Evolutionary conservation across 2,329 filamentous ascomycete genomes (phyloP).

Genomic region (Ophiostoma perfectum): DNA sequence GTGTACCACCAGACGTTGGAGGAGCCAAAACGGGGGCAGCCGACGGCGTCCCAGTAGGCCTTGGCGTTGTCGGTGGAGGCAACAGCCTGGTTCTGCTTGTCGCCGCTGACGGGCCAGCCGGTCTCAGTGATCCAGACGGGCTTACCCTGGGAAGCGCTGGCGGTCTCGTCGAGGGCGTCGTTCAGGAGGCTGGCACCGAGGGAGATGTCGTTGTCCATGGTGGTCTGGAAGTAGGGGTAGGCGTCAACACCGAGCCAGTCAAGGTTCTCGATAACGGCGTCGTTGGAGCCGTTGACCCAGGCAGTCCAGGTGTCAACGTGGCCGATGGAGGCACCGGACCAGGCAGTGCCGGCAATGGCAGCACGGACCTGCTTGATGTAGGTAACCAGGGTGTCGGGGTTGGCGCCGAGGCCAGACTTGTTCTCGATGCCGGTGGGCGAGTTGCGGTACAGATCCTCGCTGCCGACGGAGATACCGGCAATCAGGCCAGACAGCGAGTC

Average conservation of each 20-base stretch:
- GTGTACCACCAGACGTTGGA: conserved; percentile 72
- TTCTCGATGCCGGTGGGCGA: conserved; percentile 63
- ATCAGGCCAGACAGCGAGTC: conserved; percentile 59
- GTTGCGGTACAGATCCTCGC: conserved; percentile 78
- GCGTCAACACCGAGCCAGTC: conserved; percentile 83
- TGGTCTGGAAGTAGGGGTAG: conserved; percentile 78
- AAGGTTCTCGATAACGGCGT: conserved; percentile 58
- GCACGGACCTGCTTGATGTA: conserved; percentile 67
- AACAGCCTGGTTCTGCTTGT: conserved; percentile 55
- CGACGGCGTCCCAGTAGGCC: conserved; percentile 74
- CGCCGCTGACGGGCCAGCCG: conserved; percentile 74
- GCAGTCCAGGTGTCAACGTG: conserved; percentile 89
- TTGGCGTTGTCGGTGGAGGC: conserved; percentile 64
- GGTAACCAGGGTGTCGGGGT: conserved; percentile 55
- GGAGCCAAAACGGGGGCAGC: conserved; percentile 62
- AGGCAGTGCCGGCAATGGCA: conserved; percentile 56
- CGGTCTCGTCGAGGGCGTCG: conserved; percentile 56
- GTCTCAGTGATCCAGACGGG: conserved; percentile 83
- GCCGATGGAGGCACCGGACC: conserved; percentile 57
- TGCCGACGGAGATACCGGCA: conserved; percentile 78
- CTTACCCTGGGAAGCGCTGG: conserved; percentile 57
- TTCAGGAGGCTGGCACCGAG: conserved; percentile 63
- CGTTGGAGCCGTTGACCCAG: conserved; percentile 68
- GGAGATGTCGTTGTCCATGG: conserved; percentile 59
- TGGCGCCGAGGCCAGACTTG: conserved; percentile 54